Evolutionary conservation across 2,329 filamentous ascomycete genomes (phyloP), one percentile per base, ranked within the genome.

Genomic region (Pestalotiopsis sp.): DNA sequence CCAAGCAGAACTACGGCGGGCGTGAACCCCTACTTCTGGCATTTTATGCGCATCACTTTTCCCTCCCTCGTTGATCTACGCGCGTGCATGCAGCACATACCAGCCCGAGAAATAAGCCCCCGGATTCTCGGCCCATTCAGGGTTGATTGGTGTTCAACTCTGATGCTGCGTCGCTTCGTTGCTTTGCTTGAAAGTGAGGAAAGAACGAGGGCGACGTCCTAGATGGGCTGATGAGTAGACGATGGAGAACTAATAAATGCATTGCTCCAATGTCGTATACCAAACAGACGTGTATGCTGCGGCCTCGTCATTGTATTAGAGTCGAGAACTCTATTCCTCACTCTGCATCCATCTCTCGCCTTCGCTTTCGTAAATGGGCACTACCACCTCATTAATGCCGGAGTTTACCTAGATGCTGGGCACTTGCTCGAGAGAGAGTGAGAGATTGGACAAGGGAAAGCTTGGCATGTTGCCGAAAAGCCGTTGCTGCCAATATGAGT

Each of bases 381-480:
- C 45, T 52, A n/a, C n/a, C 45, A n/a, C 14, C 14, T n/a, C 20
- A 52, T 52, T n/a, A 52, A 52, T 52, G 45, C 45, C 45, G 45
- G 14, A 52, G 45, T n/a, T n/a, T 20, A 52, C 20, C 31, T 52
- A 52, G 45, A 52, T 52, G 45, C 45, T 52, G 45, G 17, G 31
- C 59, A 62, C 59, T 39, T 62, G 59, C 27, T 39, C 31, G 27
- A 41, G 36, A 39, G 27, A 62, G 59, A 36, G 41, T 62, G 59
- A 41, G 59, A 14, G 27, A 62, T 62, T 62, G 59, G 59, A 20
- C 31, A 36, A 36, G 20, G 59, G 27, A 62, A 62, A 39, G 59
- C 59, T 62, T 62, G 59, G 59, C 59, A 39, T 6, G 31, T 62
- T 62, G 59, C 59, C 59, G 59, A 62, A 62, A 36, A 62, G 25